phyloP scores from a whole-genome alignment of 208 protist genomes.

The Vickermania ingenoplastis region DNA sequence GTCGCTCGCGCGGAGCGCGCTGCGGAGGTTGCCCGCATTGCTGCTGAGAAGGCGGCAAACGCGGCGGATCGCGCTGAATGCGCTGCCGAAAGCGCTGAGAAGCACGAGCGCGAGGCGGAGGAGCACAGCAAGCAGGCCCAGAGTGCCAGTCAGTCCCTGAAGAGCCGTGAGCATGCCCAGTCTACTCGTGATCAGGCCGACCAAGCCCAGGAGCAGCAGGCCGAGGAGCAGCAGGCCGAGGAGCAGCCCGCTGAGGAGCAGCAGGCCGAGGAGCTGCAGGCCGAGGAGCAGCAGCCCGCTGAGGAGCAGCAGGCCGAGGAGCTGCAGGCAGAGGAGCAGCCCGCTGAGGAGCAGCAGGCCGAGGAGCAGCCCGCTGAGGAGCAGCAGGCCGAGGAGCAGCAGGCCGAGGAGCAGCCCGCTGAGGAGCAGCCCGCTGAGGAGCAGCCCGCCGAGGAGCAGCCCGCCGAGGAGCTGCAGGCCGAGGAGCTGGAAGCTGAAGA shows the following conservation, averaged over 20 bases:
- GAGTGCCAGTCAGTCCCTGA: constrained; percentile 1
- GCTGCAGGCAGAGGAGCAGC: not conserved
- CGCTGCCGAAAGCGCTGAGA: not conserved
- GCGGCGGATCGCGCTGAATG: not conserved
- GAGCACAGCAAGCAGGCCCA: constrained; percentile 2
- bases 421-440: not conserved
- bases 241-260: not conserved
- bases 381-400: not conserved
- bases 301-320: not conserved
- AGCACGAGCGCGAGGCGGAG: not conserved
- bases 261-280: not conserved
- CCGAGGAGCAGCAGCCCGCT: not conserved
- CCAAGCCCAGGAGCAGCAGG: not conserved
- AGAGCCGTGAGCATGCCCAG: not conserved
- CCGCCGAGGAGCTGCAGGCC: not conserved
- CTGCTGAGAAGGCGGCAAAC: constrained; percentile 2
- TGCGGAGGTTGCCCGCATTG: constrained; percentile 2
- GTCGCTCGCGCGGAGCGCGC: not conserved
- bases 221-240: not conserved
- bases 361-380: constrained; percentile 2
- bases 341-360: not conserved
- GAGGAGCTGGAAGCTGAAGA: not conserved
- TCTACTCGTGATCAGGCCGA: not conserved
- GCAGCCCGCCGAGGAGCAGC: not conserved
- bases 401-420: not conserved